A percentile compares a stretch with the other conserved stretches of the same genome.
These are phyloP conservation scores for Claviceps quebecensis DNA, from an alignment of 2,329 filamentous ascomycete species.

Conservation along the genomic window DNA sequence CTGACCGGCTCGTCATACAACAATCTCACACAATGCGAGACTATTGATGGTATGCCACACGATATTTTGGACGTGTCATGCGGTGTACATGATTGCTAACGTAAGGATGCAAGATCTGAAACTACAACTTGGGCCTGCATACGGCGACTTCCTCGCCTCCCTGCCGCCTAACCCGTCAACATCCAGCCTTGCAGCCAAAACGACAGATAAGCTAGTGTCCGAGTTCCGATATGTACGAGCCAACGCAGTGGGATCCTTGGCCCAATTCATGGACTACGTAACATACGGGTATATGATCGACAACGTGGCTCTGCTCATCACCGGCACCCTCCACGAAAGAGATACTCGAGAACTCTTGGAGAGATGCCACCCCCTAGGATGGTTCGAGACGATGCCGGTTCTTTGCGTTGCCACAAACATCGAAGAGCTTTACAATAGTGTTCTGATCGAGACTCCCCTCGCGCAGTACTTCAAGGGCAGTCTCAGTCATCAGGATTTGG, in stretches of 20 bases:
- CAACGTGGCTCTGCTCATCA: constrained; percentile 95
- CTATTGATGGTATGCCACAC: constrained; percentile 59
- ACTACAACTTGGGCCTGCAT: constrained; percentile 89
- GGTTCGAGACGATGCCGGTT: constrained; percentile 98
- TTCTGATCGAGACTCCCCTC: constrained; percentile 89
- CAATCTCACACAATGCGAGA: constrained; percentile 96
- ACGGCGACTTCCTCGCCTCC: constrained; percentile 89
- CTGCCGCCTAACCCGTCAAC: constrained; percentile 95
- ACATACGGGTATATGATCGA: constrained; percentile 99
- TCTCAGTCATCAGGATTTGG: constrained; percentile 87
- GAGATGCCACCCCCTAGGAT: constrained; percentile 89
- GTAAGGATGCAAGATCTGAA: constrained; percentile 62
- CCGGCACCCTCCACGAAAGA: constrained; percentile 90
- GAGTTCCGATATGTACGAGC: constrained; percentile 95
- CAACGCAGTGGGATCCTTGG: constrained; percentile 79
- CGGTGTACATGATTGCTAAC: neutral
- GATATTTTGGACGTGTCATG: neutral
- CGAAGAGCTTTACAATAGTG: constrained; percentile 96
- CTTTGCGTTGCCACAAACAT: constrained; percentile 97
- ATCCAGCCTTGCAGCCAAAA: constrained; percentile 83
- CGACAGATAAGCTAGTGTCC: constrained; percentile 93
- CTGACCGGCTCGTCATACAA: constrained; percentile 82
- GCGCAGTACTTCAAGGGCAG: constrained; percentile 97
- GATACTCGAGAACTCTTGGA: constrained; percentile 92
- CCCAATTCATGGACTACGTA: constrained; percentile 94